Evolutionary conservation across 129 eudicot species (phyloP).

Genomic region (Dittrichia graveolens): DNA sequence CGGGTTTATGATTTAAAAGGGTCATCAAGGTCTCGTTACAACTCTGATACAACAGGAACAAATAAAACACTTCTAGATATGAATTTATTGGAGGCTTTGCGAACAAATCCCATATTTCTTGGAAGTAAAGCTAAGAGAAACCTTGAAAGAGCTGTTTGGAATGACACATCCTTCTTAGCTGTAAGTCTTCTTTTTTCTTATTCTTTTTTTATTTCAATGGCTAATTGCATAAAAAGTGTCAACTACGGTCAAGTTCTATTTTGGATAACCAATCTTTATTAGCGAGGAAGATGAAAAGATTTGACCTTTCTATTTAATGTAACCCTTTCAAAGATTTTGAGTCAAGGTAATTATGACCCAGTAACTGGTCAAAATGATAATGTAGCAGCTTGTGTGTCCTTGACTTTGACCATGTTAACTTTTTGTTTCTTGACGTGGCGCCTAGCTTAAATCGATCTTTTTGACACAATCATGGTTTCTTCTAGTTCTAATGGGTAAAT

Average conservation of each 20-base stretch:
- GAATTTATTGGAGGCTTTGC: conserved; percentile 81
- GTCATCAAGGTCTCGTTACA: conserved; percentile 84
- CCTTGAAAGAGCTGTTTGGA: conserved; percentile 96
- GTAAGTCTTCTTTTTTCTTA: conserved; percentile 38
- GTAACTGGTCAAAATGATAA: neutral
- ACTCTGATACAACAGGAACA: conserved; percentile 72
- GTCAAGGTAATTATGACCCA: neutral
- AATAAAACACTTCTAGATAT: conserved; percentile 76
- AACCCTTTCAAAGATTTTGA: neutral
- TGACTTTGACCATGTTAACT: conserved; percentile 5
- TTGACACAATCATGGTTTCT: no score
- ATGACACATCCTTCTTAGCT: conserved; percentile 88
- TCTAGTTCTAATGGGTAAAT: no score
- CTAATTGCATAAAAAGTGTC: no score
- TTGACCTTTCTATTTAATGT: no score
- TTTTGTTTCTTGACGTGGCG: neutral
- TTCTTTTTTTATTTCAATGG: no score
- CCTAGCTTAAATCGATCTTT: neutral
- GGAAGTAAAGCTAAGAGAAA: conserved; percentile 87
- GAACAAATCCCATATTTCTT: conserved; percentile 83
- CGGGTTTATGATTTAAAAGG: conserved; percentile 91
- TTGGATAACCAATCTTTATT: no score
- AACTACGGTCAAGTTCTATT: no score
- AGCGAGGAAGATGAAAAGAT: no score
- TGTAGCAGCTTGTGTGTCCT: neutral